phyloP scores from a whole-genome alignment of 2,329 filamentous ascomycete species.

The Daldinia eschscholtzii region DNA sequence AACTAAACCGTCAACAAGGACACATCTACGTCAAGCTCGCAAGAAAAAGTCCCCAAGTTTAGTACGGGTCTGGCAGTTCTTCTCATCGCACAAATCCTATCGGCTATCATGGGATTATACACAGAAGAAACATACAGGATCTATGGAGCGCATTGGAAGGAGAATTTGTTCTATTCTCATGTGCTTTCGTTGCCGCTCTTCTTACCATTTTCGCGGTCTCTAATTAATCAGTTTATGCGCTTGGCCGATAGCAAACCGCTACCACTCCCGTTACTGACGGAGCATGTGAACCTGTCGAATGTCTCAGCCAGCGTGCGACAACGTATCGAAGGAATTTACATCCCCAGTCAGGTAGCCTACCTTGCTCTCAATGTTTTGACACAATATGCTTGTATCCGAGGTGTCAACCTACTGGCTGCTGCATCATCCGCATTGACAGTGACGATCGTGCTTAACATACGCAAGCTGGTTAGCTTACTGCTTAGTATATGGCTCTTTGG shows the following conservation, averaged over 20 bases:
- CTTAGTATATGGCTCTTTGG: constrained; percentile 96
- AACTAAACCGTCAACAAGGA: constrained; percentile 50
- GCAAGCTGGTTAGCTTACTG: constrained; percentile 91
- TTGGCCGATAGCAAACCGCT: constrained; percentile 75
- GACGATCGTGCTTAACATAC: constrained; percentile 94
- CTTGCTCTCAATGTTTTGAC: constrained; percentile 84
- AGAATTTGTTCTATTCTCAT: constrained; percentile 95
- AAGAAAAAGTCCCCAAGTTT: constrained; percentile 59
- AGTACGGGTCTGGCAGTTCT: constrained; percentile 83
- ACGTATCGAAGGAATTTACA: constrained; percentile 55
- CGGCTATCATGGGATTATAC: constrained; percentile 94
- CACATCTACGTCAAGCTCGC: constrained; percentile 43
- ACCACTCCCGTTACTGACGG: constrained; percentile 55
- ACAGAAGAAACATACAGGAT: constrained; percentile 89
- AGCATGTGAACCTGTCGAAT: constrained; percentile 49
- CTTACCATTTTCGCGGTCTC: constrained; percentile 75
- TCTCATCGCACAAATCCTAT: constrained; percentile 88
- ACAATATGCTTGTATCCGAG: constrained; percentile 94
- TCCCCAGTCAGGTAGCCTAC: constrained; percentile 79
- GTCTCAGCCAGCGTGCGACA: constrained; percentile 57
- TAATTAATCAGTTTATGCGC: constrained; percentile 72
- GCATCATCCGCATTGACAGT: constrained; percentile 92
- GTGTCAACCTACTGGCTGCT: constrained; percentile 93
- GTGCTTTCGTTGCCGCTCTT: constrained; percentile 82
- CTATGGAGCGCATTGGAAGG: constrained; percentile 92